Percentiles rank a stretch among this genome's conserved stretches.
These are phyloP conservation scores for Pelargonium exstipulatum DNA, from an alignment of 441 rosid species.

Conservation along the genomic window DNA sequence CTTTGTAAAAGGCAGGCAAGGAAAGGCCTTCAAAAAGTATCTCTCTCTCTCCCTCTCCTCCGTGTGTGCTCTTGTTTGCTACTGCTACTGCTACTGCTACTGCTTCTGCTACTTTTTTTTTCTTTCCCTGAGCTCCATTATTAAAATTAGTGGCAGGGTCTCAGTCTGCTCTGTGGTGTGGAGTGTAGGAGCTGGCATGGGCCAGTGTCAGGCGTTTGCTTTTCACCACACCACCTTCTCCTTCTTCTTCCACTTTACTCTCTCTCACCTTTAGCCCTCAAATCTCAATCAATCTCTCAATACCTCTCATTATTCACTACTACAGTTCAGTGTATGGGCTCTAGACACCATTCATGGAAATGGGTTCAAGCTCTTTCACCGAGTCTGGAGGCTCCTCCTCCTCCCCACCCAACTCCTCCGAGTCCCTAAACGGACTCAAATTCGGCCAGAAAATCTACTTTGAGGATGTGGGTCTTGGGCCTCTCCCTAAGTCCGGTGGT, in stretches of 20 bases:
- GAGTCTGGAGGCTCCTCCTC: constrained; percentile 39
- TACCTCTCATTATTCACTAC: constrained; percentile 6
- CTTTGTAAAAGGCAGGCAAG: too few species aligned
- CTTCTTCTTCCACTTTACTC: background rate
- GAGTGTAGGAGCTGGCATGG: constrained; percentile 33
- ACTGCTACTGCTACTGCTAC: too few species aligned
- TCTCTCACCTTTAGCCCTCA: background rate
- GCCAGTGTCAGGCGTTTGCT: constrained; percentile 30
- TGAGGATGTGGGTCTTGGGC: background rate
- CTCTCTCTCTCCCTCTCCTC: background rate
- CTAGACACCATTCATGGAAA: constrained; percentile 39
- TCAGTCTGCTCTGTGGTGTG: too few species aligned
- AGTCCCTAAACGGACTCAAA: background rate
- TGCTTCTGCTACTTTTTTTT: too few species aligned
- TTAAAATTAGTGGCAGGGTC: too few species aligned
- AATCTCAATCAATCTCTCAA: too few species aligned
- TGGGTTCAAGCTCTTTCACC: constrained; percentile 43
- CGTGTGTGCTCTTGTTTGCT: too few species aligned
- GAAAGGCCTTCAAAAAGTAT: too few species aligned
- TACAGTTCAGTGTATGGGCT: constrained; percentile 22
- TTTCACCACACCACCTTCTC: constrained; percentile 14
- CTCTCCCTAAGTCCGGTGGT: background rate
- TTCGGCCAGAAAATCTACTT: background rate
- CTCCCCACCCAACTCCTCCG: constrained; percentile 9
- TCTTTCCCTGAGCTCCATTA: too few species aligned